A percentile compares a stretch with the other conserved stretches of the same genome.
Conservation (phyloP, 2,329 filamentous ascomycete species). For the Sporothrix pallida region DNA sequence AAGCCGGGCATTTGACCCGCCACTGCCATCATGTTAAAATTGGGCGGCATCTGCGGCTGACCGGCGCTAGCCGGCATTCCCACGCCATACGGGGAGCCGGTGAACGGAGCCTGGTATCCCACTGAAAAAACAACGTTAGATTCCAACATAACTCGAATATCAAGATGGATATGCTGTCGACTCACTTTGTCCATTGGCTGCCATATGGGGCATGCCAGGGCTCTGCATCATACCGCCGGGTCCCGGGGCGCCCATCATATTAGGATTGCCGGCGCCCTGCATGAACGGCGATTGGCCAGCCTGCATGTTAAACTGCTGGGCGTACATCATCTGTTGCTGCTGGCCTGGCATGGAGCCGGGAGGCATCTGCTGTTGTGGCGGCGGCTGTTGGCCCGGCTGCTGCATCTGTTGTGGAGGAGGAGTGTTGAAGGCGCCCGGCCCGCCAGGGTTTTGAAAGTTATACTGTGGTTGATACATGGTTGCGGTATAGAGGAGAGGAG, state of each 20-base stretch:
- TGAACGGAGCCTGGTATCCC: constrained; percentile 64
- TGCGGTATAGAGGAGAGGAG: constrained; percentile 39
- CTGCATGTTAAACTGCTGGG: constrained; percentile 62
- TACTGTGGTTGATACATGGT: constrained; percentile 64
- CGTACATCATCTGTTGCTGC: constrained; percentile 64
- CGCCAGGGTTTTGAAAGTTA: constrained; percentile 60
- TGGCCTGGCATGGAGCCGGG: constrained; percentile 50
- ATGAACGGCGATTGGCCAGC: constrained; percentile 55
- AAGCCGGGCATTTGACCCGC: constrained; percentile 58
- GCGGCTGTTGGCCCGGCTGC: constrained; percentile 34
- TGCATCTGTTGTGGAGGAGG: constrained; percentile 53
- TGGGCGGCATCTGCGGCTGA: constrained; percentile 56
- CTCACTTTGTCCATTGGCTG: constrained; percentile 66
- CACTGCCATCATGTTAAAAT: constrained; percentile 60
- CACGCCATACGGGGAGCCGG: constrained; percentile 62
- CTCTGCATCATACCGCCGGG: constrained; percentile 69
- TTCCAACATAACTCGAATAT: constrained; percentile 27
- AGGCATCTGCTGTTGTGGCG: constrained; percentile 49
- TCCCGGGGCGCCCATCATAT: constrained; percentile 61
- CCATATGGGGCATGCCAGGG: constrained; percentile 64
- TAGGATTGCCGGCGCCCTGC: constrained; percentile 52
- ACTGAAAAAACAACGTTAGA: constrained; percentile 47
- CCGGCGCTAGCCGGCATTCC: constrained; percentile 57
- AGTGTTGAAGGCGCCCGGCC: constrained; percentile 57
- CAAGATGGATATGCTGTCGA: constrained; percentile 35